Percentiles rank a stretch among this genome's conserved stretches.
These are phyloP conservation scores for Parathielavia hyrcaniae DNA, from an alignment of 495 filamentous ascomycete genomes.

Conservation along the genomic window DNA sequence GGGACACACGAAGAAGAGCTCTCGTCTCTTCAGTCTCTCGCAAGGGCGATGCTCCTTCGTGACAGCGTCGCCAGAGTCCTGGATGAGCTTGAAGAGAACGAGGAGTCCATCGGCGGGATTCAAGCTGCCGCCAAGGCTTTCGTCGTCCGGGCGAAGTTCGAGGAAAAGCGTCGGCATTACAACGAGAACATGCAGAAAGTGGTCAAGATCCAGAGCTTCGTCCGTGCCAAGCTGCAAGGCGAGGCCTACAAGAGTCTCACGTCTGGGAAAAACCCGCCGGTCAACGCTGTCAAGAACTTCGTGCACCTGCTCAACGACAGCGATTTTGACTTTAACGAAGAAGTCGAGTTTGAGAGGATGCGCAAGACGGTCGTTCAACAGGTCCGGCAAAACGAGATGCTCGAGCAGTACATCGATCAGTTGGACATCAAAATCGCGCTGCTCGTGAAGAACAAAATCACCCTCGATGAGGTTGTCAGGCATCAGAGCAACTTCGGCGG, in stretches of 20 bases:
- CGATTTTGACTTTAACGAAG: constrained; percentile 97
- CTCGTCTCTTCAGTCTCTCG: constrained; percentile 61
- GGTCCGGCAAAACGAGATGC: constrained; percentile 91
- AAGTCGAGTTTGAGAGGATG: constrained; percentile 89
- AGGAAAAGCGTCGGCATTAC: constrained; percentile 80
- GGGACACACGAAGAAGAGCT: constrained; percentile 52
- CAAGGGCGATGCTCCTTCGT: constrained; percentile 72
- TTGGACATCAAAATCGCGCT: constrained; percentile 98
- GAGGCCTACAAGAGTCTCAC: constrained; percentile 96
- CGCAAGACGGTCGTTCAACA: constrained; percentile 94
- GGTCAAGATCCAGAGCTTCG: constrained; percentile 95
- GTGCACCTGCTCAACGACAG: constrained; percentile 97
- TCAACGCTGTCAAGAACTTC: constrained; percentile 93
- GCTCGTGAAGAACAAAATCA: constrained; percentile 98
- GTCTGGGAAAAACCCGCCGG: constrained; percentile 93
- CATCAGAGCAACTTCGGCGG: constrained; percentile 97
- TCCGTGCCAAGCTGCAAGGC: constrained; percentile 86
- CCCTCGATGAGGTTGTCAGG: constrained; percentile 92
- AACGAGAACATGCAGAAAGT: constrained; percentile 98
- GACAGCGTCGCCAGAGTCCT: constrained; percentile 63
- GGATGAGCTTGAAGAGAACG: constrained; percentile 70
- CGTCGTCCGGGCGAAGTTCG: constrained; percentile 67
- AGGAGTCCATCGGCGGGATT: constrained; percentile 63
- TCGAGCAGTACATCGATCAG: constrained; percentile 96
- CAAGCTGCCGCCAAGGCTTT: constrained; percentile 71